Evolutionary conservation across 2,329 filamentous ascomycete species (phyloP), one percentile per base, ranked within the genome.

Genomic region (Alternaria ventricosa): DNA sequence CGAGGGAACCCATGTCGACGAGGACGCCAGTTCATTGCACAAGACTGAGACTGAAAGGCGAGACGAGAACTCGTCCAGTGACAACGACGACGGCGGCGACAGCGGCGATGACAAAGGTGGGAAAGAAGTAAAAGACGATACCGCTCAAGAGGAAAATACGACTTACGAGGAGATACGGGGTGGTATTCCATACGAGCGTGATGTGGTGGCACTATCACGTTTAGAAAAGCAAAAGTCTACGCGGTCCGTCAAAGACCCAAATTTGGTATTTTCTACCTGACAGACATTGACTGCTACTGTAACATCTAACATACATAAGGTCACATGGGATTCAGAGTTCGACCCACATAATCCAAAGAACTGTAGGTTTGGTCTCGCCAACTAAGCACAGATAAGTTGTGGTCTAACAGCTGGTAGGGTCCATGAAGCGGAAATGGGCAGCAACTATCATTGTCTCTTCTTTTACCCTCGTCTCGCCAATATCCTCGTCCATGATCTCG

Each of bases 251-350:
- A 75, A 67, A 57, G 77, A 81, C 57, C 73, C 76, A 1, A 77
- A 80, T 54, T 63, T 80, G 23, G 78, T 79, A 53, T 45, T 69
- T 63, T 13, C 25, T 30, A 3, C 13, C 13, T 55, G 6, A 36
- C 28, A 30, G 27, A 12, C 36, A n/a, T 28, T 44, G 15, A 43
- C 41, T 25, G 23, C 28, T 44, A 49, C 1, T 20, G 12, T 22
- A 18, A 10, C 22, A 22, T 43, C 60, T 71, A 30, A 74, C 60
- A 47, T 33, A 0, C 0, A 18, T 20, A 47, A 77, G 77, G 82
- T 85, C 1, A 81, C 79, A 1, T 85, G 83, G 83, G 83, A 84
- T 59, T 78, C 79, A 3, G 76, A 81, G 5, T 75, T 83, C 28
- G 83, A 85, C 62, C 81, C 80, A 11, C 74, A 73, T 23, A 85